Evolutionary conservation across 768 basidiomycete species (phyloP), one percentile per base, ranked within the genome.

Genomic region (Coprinopsis sp.): DNA sequence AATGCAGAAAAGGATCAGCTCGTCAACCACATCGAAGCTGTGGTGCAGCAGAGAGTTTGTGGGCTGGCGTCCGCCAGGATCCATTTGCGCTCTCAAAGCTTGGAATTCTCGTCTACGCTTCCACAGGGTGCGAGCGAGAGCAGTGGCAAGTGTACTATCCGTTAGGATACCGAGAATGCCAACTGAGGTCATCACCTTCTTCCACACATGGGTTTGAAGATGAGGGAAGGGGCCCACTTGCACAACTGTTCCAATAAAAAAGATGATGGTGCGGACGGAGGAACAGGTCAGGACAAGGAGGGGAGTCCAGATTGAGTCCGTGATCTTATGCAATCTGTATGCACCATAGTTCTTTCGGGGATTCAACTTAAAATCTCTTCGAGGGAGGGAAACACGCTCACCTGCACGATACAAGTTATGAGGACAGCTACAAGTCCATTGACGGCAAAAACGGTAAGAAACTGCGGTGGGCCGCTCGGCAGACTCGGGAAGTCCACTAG

Each of bases 351-450:
- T 25, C 12, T 8, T 11, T 24, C 11, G 10, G 6, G 18, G 6
- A 10, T 22, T 5, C 6, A 6, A 39, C 18, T 39, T 6, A 8
- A 8, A 11, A 37, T 37, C 11, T 6, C 19, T 11, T 31, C 4
- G 30, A 11, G 12, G 19, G 14, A 14, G 22, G 16, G 18, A 19
- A 16, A 5, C 23, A 29, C 16, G 24, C 36, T 3, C 33, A 52
- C 54, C 48, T 55, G 54, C 6, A 44, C 44, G 6, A 36, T 8
- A 18, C 48, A 45, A n/a, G 48, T 44, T 3, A 55, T 52, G 11
- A 30, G 21, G n/a, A 50, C 42, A 8, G 54, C 45, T 8, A 50
- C 19, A 22, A 55, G 8, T 1, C 48, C 54, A 3, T 39, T 39
- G 4, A 39, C 21, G 16, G 48, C 14, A 3, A 55, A 31, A 31